These are phyloP conservation scores for Blastocystis sp. DNA, from an alignment of 352 stramenopile species.

Conservation along the genomic window DNA sequence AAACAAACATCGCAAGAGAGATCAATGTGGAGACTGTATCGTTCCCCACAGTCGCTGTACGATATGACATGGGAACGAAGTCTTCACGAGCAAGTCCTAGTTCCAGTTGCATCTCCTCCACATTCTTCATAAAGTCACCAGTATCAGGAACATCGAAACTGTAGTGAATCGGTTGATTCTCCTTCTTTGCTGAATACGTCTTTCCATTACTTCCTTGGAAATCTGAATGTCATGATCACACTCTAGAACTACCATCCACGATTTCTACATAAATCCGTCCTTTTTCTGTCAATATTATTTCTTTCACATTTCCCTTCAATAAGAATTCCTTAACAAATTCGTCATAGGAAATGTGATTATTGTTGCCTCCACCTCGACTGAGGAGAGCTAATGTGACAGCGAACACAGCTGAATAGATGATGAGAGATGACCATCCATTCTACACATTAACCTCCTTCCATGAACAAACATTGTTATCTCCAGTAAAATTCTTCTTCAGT, in stretches of 20 bases:
- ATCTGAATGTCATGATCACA: not conserved
- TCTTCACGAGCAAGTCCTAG: constrained; percentile 81
- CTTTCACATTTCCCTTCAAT: not conserved
- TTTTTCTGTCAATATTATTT: constrained; percentile 42
- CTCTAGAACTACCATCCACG: not conserved
- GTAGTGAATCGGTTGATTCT: constrained; percentile 22
- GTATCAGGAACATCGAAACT: constrained; percentile 43
- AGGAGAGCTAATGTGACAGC: not conserved
- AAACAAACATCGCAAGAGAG: constrained; percentile 82
- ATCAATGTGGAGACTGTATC: constrained; percentile 80
- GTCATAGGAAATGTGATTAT: not conserved
- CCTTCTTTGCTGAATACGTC: not conserved
- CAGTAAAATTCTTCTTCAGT: not conserved
- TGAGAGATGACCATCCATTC: not conserved
- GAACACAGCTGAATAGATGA: not conserved
- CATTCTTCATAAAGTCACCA: constrained; percentile 82
- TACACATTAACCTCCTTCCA: not conserved
- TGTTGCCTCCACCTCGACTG: not conserved
- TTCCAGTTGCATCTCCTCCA: constrained; percentile 86
- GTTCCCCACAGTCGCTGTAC: constrained; percentile 83
- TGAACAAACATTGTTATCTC: not conserved
- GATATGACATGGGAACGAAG: constrained; percentile 91
- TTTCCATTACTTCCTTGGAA: not conserved
- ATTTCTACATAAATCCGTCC: not conserved
- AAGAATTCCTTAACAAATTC: constrained; percentile 53